Conservation (phyloP, 177 flowering plant species). For the Vitis hybrid region DNA sequence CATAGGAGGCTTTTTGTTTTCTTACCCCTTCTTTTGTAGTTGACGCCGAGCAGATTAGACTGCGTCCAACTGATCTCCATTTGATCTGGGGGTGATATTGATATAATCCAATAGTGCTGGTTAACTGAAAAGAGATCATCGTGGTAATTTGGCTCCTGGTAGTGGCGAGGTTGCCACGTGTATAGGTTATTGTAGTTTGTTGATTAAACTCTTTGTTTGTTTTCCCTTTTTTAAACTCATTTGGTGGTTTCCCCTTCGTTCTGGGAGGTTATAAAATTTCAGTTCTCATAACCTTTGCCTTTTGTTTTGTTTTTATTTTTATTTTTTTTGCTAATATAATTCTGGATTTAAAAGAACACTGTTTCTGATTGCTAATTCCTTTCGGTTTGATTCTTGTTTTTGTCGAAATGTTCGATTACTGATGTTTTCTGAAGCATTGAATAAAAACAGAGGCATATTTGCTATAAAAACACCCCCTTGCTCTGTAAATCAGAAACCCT, state of each 20-base stretch:
- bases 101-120: not conserved
- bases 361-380: too few species aligned
- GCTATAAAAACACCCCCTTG: too few species aligned
- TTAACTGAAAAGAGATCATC: not conserved
- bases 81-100: not conserved
- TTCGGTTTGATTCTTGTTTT: too few species aligned
- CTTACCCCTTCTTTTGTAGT: not conserved
- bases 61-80: not conserved
- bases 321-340: too few species aligned
- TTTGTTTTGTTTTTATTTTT: too few species aligned
- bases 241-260: not conserved
- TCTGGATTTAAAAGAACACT: too few species aligned
- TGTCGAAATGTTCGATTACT: too few species aligned
- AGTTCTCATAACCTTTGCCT: too few species aligned
- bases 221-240: not conserved
- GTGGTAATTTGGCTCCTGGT: not conserved
- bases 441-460: too few species aligned
- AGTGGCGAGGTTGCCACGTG: not conserved
- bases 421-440: too few species aligned
- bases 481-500: too few species aligned
- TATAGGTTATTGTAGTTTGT: conserved; percentile 1
- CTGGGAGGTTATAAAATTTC: not conserved
- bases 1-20: too few species aligned
- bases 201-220: not conserved
- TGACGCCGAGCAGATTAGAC: not conserved